Percentiles rank a stretch among this genome's conserved stretches.
phyloP scores from a whole-genome alignment of 208 protist genomes.

The Leishmania arabica region DNA sequence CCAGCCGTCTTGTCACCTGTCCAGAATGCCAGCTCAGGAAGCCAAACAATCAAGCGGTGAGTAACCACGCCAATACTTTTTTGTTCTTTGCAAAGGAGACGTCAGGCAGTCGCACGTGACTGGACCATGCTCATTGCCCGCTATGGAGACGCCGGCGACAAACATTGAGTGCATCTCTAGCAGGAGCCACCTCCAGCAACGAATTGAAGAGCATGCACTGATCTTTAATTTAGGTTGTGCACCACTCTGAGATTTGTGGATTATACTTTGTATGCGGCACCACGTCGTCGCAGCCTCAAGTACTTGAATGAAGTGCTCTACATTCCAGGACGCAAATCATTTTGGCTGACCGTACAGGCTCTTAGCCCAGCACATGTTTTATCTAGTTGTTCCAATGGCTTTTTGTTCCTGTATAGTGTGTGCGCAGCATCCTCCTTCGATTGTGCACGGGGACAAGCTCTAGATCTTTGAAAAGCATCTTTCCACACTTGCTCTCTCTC shows the following conservation, averaged over 20 bases:
- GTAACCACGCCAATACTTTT: background rate
- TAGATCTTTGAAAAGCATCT: too few species aligned
- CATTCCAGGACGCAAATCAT: background rate
- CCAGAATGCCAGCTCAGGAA: background rate
- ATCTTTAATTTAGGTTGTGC: background rate
- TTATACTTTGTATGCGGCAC: background rate
- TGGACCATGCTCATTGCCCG: background rate
- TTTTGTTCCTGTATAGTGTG: background rate
- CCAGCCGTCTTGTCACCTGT: too few species aligned
- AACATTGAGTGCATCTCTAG: background rate
- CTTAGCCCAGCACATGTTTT: too few species aligned
- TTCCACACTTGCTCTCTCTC: background rate
- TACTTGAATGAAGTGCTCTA: background rate
- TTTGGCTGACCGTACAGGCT: too few species aligned
- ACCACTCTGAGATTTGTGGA: background rate
- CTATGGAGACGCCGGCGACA: background rate
- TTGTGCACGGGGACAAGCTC: background rate
- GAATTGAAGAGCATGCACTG: background rate
- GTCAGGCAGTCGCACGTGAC: background rate
- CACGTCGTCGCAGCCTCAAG: background rate
- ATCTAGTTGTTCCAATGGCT: background rate
- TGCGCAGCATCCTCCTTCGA: background rate
- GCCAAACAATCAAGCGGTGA: background rate
- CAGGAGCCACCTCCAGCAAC: background rate
- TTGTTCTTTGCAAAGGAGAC: background rate